Evolutionary conservation across 1,139 yeast genomes (phyloP).

Genomic region (Zygosaccharomyces pseudobailii): DNA sequence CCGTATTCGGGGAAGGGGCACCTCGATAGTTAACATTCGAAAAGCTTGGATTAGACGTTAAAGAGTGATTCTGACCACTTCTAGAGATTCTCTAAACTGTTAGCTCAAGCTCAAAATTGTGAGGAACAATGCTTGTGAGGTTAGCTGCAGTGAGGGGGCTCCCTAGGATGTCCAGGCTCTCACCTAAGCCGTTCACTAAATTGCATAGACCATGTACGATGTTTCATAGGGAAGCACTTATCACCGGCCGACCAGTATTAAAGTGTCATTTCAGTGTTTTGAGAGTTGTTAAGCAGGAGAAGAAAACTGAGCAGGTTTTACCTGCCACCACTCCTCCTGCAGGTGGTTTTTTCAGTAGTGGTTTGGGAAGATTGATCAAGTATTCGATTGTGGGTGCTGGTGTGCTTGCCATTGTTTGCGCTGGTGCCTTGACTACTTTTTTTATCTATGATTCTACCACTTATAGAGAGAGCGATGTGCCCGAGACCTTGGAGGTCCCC

Average conservation of each 20-base stretch:
- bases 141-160: neutral
- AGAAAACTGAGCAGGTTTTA: neutral
- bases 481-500: conserved; percentile 42
- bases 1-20: conserved; percentile 1
- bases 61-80: too few relatives aligned
- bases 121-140: conserved; percentile 1
- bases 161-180: neutral
- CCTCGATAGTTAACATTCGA: neutral
- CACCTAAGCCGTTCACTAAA: neutral
- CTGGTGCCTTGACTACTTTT: conserved; percentile 40
- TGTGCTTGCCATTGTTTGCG: conserved; percentile 39
- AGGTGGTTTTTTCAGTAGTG: conserved; percentile 9
- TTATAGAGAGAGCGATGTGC: conserved; percentile 39
- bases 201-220: neutral
- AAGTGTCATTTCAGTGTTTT: conserved; percentile 6
- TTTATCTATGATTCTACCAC: conserved; percentile 62
- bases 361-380: conserved; percentile 32
- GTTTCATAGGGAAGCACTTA: neutral
- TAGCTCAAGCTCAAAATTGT: neutral
- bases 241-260: neutral
- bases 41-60: neutral
- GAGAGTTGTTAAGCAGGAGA: neutral
- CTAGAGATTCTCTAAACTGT: too few relatives aligned
- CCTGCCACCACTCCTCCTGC: neutral
- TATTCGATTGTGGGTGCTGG: conserved; percentile 38